Evolutionary conservation across 345 rosid genomes (phyloP).

Genomic region (Brassica cretica): DNA sequence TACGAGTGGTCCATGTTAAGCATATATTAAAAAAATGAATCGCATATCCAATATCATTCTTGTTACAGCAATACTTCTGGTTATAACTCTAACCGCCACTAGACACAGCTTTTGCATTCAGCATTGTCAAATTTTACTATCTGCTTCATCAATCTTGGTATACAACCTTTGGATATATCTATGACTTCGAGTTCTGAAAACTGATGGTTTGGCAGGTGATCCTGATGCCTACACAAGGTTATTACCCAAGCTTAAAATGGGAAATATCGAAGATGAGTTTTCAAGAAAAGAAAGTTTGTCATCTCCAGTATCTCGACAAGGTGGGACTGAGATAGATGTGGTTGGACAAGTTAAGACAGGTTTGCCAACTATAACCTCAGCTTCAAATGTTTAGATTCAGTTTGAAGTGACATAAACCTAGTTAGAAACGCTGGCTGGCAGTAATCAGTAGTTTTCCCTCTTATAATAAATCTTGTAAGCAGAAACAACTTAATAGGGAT

Average conservation of each 20-base stretch:
- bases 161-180: background rate
- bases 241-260: conserved; percentile 83
- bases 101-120: conserved; percentile 21
- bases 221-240: conserved; percentile 68
- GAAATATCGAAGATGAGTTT: conserved; percentile 65
- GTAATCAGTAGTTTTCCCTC: background rate
- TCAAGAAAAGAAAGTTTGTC: conserved; percentile 36
- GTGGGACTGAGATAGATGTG: conserved; percentile 49
- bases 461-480: background rate
- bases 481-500: background rate
- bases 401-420: background rate
- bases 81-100: background rate
- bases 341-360: conserved; percentile 80
- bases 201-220: conserved; percentile 57
- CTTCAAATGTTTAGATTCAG: conserved; percentile 3
- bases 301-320: conserved; percentile 47
- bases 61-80: conserved; percentile 3
- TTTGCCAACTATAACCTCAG: conserved; percentile 40
- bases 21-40: too few relatives aligned
- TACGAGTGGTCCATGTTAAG: conserved; percentile 34
- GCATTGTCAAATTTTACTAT: conserved; percentile 16
- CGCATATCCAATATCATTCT: background rate
- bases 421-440: conserved; percentile 7
- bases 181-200: background rate
- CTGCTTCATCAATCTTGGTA: background rate